Percentiles rank a stretch among this genome's conserved stretches.
These are phyloP conservation scores for Parafenestella ontariensis DNA, from an alignment of 2,329 filamentous ascomycete species.

Conservation along the genomic window DNA sequence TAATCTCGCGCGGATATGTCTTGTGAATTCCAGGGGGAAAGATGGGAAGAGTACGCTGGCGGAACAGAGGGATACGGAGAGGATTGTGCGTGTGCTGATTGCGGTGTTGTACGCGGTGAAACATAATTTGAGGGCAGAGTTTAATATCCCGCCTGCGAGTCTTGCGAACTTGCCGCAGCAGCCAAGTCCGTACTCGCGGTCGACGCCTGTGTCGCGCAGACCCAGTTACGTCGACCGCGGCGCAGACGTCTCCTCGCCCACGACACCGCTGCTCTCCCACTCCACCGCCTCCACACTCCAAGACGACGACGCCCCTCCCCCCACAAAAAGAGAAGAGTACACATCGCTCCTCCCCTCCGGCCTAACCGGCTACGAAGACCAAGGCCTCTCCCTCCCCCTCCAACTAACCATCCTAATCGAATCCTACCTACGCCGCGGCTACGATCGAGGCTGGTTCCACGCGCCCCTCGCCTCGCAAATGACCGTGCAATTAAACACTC, in stretches of 20 bases:
- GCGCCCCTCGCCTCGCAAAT: constrained; percentile 65
- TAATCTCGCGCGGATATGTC: constrained; percentile 64
- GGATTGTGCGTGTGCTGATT: constrained; percentile 64
- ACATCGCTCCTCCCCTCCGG: constrained; percentile 58
- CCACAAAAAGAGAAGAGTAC: constrained; percentile 56
- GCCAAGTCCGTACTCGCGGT: constrained; percentile 20
- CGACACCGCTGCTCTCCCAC: constrained; percentile 25
- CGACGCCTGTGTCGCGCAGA: constrained; percentile 23
- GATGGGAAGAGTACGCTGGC: constrained; percentile 28
- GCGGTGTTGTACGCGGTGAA: constrained; percentile 70
- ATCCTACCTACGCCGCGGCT: constrained; percentile 64
- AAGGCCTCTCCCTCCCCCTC: constrained; percentile 66
- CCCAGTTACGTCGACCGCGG: constrained; percentile 40
- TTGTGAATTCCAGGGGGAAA: constrained; percentile 54
- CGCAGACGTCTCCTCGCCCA: constrained; percentile 4
- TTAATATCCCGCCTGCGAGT: constrained; percentile 53
- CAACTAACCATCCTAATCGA: constrained; percentile 68
- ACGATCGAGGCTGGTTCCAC: constrained; percentile 65
- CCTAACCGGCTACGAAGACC: constrained; percentile 61
- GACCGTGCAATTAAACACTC: constrained; percentile 63
- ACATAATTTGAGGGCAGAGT: constrained; percentile 69
- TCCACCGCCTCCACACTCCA: constrained; percentile 21
- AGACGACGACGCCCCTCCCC: constrained; percentile 38
- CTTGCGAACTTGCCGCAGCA: constrained; percentile 29
- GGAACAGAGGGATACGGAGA: constrained; percentile 65